These are phyloP conservation scores for Talaromyces sp. DNA, from an alignment of 2,329 filamentous ascomycete genomes.

Conservation along the genomic window DNA sequence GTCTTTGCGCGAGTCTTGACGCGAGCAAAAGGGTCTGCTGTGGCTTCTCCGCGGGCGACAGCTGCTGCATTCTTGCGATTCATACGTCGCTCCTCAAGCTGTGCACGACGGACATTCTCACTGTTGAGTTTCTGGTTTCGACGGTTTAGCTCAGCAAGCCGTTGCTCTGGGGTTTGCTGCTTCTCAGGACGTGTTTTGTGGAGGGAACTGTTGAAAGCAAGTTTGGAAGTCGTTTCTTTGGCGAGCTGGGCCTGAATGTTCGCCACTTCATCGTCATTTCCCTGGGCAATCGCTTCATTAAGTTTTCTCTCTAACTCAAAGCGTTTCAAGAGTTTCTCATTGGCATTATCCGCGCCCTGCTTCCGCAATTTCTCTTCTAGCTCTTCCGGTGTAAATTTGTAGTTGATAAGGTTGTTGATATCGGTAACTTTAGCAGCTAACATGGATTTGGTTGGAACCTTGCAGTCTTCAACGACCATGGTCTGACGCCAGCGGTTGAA, in stretches of 20 bases:
- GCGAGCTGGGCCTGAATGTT: slow-evolving; percentile 49
- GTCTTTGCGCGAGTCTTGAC: slow-evolving; percentile 66
- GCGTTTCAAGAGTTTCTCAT: slow-evolving; percentile 65
- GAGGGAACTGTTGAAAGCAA: slow-evolving; percentile 68
- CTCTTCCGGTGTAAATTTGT: slow-evolving; percentile 77
- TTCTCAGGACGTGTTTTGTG: slow-evolving; percentile 55
- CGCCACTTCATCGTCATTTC: slow-evolving; percentile 58
- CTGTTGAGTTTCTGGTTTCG: slow-evolving; percentile 79
- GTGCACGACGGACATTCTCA: slow-evolving; percentile 87
- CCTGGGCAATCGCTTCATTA: slow-evolving; percentile 61
- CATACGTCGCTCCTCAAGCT: slow-evolving; percentile 72
- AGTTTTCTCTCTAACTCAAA: slow-evolving; percentile 63
- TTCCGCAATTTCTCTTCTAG: slow-evolving; percentile 74
- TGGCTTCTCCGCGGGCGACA: slow-evolving; percentile 60
- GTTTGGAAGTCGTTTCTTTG: slow-evolving; percentile 53
- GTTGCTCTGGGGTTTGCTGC: slow-evolving; percentile 66
- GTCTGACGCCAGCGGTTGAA: slow-evolving; percentile 76
- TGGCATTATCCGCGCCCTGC: slow-evolving; percentile 64
- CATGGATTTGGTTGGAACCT: slow-evolving; percentile 68
- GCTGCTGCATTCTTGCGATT: slow-evolving; percentile 60
- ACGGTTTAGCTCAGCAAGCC: slow-evolving; percentile 76
- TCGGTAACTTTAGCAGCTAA: slow-evolving; percentile 71
- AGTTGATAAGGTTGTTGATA: slow-evolving; percentile 74
- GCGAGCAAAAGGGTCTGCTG: slow-evolving; percentile 54
- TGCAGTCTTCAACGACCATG: slow-evolving; percentile 67